phyloP scores from a whole-genome alignment of 768 basidiomycete species.

The Lactarius evosmus region DNA sequence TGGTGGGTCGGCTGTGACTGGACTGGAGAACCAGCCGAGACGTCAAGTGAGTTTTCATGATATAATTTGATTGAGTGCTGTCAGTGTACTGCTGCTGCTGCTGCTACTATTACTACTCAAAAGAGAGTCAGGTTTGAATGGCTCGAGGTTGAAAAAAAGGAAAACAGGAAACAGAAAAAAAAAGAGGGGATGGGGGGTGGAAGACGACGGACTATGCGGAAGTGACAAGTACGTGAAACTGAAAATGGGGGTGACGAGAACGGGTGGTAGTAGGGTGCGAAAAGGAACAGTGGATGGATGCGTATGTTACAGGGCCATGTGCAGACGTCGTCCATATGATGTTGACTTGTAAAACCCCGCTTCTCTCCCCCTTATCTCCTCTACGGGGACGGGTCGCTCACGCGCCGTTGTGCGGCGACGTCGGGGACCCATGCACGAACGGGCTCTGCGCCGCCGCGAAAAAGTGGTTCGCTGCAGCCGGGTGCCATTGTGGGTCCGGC shows the following conservation, averaged over 20 bases:
- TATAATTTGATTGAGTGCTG: constrained; percentile 19
- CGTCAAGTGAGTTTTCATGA: neutral
- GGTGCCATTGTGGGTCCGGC: constrained; percentile 23
- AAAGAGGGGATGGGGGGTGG: neutral
- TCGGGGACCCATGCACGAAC: constrained; percentile 28
- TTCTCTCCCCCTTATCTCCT: neutral
- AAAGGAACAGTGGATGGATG: constrained; percentile 1
- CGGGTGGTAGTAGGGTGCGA: neutral
- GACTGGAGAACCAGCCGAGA: neutral
- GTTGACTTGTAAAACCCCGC: constrained; percentile 1
- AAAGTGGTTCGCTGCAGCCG: constrained; percentile 21
- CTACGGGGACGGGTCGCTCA: neutral
- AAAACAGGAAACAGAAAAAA: neutral
- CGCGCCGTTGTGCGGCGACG: constrained; percentile 28
- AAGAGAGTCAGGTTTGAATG: constrained; percentile 9
- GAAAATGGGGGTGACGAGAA: neutral
- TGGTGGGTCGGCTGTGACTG: too few relatives aligned
- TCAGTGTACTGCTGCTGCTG: constrained; percentile 19
- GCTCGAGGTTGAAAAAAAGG: neutral
- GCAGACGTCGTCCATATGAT: constrained; percentile 12
- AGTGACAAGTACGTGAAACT: neutral
- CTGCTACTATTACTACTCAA: constrained; percentile 20
- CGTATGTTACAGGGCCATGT: constrained; percentile 19
- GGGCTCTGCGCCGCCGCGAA: constrained; percentile 27
- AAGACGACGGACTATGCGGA: constrained; percentile 1